Percentiles rank a stretch among this genome's conserved stretches.
These are phyloP conservation scores for Cercospora brassicicola DNA, from an alignment of 2,329 filamentous ascomycete genomes.

Conservation along the genomic window DNA sequence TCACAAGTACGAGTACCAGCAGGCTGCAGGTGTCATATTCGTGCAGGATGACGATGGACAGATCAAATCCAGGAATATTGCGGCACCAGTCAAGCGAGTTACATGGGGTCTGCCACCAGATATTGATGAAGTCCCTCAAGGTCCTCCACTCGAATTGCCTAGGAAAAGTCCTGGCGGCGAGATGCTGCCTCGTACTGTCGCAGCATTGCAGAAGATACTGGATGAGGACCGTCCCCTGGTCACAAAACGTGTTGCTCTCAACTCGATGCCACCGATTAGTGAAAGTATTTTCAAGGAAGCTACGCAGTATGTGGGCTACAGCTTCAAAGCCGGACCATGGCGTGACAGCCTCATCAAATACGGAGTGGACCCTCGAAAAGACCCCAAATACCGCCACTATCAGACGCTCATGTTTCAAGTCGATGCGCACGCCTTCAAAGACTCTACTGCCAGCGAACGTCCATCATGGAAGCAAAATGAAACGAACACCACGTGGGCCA, in stretches of 20 bases:
- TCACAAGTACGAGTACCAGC: slow-evolving; percentile 70
- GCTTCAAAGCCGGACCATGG: slow-evolving; percentile 91
- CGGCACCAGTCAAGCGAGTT: slow-evolving; percentile 47
- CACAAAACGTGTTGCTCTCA: slow-evolving; percentile 79
- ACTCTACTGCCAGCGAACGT: slow-evolving; percentile 10
- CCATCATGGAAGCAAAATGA: slow-evolving; percentile 12
- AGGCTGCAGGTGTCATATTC: slow-evolving; percentile 76
- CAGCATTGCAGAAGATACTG: slow-evolving; percentile 65
- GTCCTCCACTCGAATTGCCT: slow-evolving; percentile 53
- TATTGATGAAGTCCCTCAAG: slow-evolving; percentile 61
- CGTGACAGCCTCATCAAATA: slow-evolving; percentile 82
- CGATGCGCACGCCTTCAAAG: slow-evolving; percentile 33
- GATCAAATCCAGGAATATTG: slow-evolving; percentile 50
- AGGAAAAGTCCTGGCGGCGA: slow-evolving; percentile 35
- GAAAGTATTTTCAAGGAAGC: slow-evolving; percentile 67
- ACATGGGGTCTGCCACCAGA: slow-evolving; percentile 56
- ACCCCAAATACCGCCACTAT: slow-evolving; percentile 75
- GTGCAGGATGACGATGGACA: slow-evolving; percentile 58
- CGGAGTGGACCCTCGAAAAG: slow-evolving; percentile 78
- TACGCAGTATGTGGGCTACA: slow-evolving; percentile 82
- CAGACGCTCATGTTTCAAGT: slow-evolving; percentile 88
- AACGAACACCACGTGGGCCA: slow-evolving; percentile 22
- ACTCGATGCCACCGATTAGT: slow-evolving; percentile 60
- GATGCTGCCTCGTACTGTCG: slow-evolving; percentile 63
- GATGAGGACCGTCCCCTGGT: slow-evolving; percentile 71